Evolutionary conservation across 2,329 filamentous ascomycete species (phyloP).

Genomic region (Sporothrix curviconia): DNA sequence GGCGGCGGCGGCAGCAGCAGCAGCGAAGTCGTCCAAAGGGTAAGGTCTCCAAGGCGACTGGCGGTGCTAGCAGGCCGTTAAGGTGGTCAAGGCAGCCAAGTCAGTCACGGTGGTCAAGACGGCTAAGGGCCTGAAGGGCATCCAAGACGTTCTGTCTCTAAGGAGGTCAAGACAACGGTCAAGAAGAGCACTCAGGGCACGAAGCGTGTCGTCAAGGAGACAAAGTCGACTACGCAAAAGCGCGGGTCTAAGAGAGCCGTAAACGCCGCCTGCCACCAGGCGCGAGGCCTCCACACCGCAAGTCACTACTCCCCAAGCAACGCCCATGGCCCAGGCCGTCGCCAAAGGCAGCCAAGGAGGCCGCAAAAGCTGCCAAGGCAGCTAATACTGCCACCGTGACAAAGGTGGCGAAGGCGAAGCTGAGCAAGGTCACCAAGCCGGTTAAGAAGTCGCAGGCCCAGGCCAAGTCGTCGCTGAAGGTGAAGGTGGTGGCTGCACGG

Average conservation of each 20-base stretch:
- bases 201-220: background rate
- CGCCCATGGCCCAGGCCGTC: slow-evolving; percentile 14
- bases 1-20: too few relatives aligned
- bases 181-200: background rate
- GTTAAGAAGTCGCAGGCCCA: background rate
- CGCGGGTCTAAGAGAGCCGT: background rate
- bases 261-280: background rate
- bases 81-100: slow-evolving; percentile 2
- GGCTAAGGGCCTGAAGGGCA: slow-evolving; percentile 8
- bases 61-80: background rate
- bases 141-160: background rate
- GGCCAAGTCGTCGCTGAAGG: background rate
- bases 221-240: background rate
- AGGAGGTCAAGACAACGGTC: background rate
- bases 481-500: background rate
- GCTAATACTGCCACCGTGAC: background rate
- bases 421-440: background rate
- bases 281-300: background rate
- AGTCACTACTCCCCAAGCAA: slow-evolving; percentile 4
- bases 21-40: background rate
- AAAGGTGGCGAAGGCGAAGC: background rate
- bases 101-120: slow-evolving; percentile 31
- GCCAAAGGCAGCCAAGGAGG: slow-evolving; percentile 2
- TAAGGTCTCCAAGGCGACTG: background rate
- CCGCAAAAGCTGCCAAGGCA: slow-evolving; percentile 5